Percentiles rank a stretch among this genome's conserved stretches.
These are phyloP conservation scores for Thermomyces lanuginosus DNA, from an alignment of 2,329 filamentous ascomycete species.

Conservation along the genomic window DNA sequence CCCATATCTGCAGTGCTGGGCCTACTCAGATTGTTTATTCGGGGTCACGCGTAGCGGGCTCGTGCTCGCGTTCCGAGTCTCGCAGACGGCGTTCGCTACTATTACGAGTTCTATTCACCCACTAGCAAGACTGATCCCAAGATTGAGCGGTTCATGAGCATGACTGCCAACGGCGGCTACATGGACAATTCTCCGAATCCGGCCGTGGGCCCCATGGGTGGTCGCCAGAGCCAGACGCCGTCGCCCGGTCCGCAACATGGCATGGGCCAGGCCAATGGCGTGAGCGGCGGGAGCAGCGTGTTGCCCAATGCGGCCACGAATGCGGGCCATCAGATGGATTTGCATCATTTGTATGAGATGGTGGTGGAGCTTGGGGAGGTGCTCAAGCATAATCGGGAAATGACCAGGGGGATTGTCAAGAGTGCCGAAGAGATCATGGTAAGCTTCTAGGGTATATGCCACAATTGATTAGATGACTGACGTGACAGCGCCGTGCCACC, in stretches of 20 bases:
- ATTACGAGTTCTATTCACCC: too few relatives aligned
- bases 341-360: slow-evolving; percentile 35
- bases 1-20: too few relatives aligned
- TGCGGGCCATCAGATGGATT: slow-evolving; percentile 36
- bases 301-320: slow-evolving; percentile 26
- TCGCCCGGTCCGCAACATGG: slow-evolving; percentile 17
- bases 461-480: slow-evolving; percentile 6
- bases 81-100: too few relatives aligned
- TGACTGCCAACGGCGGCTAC: slow-evolving; percentile 22
- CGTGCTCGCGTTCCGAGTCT: too few relatives aligned
- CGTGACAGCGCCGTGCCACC: slow-evolving; percentile 25
- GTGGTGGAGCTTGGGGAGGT: slow-evolving; percentile 34
- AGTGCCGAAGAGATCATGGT: slow-evolving; percentile 35
- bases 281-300: slow-evolving; percentile 12
- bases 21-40: too few relatives aligned
- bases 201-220: slow-evolving; percentile 17
- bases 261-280: slow-evolving; percentile 19
- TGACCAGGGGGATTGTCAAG: slow-evolving; percentile 32
- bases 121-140: too few relatives aligned
- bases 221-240: slow-evolving; percentile 19
- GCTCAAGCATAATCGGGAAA: slow-evolving; percentile 33
- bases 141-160: too few relatives aligned
- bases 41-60: too few relatives aligned
- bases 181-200: slow-evolving; percentile 16
- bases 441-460: slow-evolving; percentile 8